Evolutionary conservation across 345 rosid genomes (phyloP).

Genomic region (Linum trigynum): DNA sequence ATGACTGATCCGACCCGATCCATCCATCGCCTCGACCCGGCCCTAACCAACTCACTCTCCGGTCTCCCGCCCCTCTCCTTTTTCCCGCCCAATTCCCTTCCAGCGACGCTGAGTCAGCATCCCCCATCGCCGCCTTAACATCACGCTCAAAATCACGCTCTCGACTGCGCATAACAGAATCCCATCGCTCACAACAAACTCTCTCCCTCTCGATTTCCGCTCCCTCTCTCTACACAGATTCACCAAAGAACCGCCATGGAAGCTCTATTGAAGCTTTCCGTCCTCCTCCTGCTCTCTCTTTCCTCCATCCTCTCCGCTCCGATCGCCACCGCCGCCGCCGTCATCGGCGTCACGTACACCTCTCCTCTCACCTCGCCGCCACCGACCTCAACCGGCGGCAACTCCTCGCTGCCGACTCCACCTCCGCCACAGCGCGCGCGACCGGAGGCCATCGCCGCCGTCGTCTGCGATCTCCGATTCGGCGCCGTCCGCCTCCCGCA

Average conservation of each 20-base stretch:
- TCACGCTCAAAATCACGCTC: too few species aligned
- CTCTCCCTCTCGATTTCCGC: too few species aligned
- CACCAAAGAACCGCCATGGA: neutral
- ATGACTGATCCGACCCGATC: too few species aligned
- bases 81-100: too few species aligned
- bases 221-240: too few species aligned
- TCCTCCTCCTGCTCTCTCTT: slow-evolving; percentile 10
- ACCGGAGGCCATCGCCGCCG: slow-evolving; percentile 33
- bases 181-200: too few species aligned
- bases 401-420: neutral
- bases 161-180: too few species aligned
- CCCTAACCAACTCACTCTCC: too few species aligned
- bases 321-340: slow-evolving; percentile 25
- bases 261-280: neutral
- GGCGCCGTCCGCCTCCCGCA: slow-evolving; percentile 49
- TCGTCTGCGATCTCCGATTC: slow-evolving; percentile 40
- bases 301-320: slow-evolving; percentile 19
- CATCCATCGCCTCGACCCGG: too few species aligned
- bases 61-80: too few species aligned
- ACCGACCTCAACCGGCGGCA: slow-evolving; percentile 6
- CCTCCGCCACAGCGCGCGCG: slow-evolving; percentile 11
- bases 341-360: slow-evolving; percentile 15
- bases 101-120: too few species aligned
- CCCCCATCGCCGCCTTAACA: too few species aligned
- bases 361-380: slow-evolving; percentile 12